Evolutionary conservation across 2,329 filamentous ascomycete genomes (phyloP).

Genomic region (Chaetomium olivaceum): DNA sequence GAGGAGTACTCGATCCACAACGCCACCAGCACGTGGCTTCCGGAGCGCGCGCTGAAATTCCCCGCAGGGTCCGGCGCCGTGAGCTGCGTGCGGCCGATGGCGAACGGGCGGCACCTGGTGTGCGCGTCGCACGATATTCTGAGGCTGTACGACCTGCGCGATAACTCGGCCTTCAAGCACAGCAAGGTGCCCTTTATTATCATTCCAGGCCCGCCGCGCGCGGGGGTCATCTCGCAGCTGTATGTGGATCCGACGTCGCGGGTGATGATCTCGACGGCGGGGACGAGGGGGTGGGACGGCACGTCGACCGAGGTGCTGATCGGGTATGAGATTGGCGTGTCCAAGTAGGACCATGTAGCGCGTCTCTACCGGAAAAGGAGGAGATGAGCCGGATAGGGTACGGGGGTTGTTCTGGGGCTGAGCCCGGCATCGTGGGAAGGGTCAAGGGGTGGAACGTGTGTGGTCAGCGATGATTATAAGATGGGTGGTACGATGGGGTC

Average conservation of each 20-base stretch:
- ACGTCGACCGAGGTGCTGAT: conserved; percentile 84
- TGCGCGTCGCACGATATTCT: conserved; percentile 95
- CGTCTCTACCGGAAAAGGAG: neutral
- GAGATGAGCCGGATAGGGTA: neutral
- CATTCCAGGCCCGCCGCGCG: conserved; percentile 78
- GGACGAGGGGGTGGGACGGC: conserved; percentile 94
- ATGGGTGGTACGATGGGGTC: neutral
- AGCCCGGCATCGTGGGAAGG: neutral
- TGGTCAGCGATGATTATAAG: neutral
- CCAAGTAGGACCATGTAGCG: neutral
- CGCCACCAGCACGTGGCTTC: conserved; percentile 63
- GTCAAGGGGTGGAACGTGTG: neutral
- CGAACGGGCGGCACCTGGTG: conserved; percentile 86
- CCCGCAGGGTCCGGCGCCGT: conserved; percentile 87
- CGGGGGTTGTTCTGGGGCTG: neutral
- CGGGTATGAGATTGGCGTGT: conserved; percentile 80
- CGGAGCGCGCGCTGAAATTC: conserved; percentile 80
- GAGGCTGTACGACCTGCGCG: conserved; percentile 82
- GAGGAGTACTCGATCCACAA: conserved; percentile 92
- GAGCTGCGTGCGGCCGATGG: conserved; percentile 85
- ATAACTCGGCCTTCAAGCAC: conserved; percentile 65
- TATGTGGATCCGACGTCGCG: conserved; percentile 85
- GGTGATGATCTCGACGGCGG: conserved; percentile 89
- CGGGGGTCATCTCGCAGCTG: conserved; percentile 82
- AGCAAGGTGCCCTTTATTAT: conserved; percentile 93